Evolutionary conservation across 2,329 filamentous ascomycete genomes (phyloP), one percentile per base, ranked within the genome.

Genomic region (Kalmusia sp.): DNA sequence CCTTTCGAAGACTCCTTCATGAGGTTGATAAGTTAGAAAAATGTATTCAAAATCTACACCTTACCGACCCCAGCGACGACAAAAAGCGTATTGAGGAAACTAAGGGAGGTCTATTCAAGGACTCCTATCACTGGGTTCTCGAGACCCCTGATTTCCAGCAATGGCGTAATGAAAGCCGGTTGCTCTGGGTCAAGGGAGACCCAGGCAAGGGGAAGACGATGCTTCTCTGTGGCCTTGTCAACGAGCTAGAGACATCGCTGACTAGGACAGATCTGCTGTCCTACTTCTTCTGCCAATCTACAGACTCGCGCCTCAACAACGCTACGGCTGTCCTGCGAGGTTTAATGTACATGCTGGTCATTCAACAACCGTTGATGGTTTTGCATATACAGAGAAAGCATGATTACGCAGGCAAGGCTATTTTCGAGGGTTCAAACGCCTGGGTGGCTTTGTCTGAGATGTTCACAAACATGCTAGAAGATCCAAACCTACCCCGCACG

Each of bases 241-340:
- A 44, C 6, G 40, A 44, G 17, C 27, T 44, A 12, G 2, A 22
- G 2, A 44, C 7, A 2, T 44, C 40, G 1, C 15, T n/a, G 17
- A 3, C 27, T 4, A 31, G n/a, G 25, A 33, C 40, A 5, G 3
- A 11, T 7, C 27, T 14, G 12, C 22, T 44, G 21, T 8, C 40
- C 5, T 43, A 43, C 27, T 44, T 44, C 15, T 44, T 44, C 39
- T 43, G 39, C n/a, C 39, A 43, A 11, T 24, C 25, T n/a, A 19
- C 39, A 8, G n/a, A n/a, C n/a, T n/a, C n/a, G n/a, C n/a, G n/a
- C n/a, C n/a, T n/a, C n/a, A n/a, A n/a, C n/a, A n/a, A n/a, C n/a
- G n/a, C n/a, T n/a, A n/a, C n/a, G n/a, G n/a, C n/a, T n/a, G n/a
- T n/a, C n/a, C n/a, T n/a, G 39, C 25, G 39, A 9, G 39, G 39